Conservation (phyloP, 2,329 filamentous ascomycete species). For the Calonectria hongkongensis region DNA sequence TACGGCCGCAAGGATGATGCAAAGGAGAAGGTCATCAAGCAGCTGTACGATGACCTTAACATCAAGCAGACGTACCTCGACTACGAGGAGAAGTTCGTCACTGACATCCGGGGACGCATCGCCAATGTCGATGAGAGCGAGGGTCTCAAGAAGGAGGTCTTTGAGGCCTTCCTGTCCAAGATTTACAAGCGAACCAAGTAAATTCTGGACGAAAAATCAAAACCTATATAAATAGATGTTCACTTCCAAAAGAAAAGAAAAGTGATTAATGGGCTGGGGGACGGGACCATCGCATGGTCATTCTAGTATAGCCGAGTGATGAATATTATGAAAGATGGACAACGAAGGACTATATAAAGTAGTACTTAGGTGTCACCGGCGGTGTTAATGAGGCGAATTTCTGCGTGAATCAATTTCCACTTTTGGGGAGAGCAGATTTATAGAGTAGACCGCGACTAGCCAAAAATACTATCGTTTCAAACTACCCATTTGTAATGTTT, state of each 20-base stretch:
- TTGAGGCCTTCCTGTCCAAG: conserved; percentile 93
- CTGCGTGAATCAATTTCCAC: not conserved
- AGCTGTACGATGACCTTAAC: conserved; percentile 89
- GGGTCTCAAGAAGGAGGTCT: conserved; percentile 92
- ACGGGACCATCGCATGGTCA: conserved; percentile 12
- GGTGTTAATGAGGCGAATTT: not conserved
- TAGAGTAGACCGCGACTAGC: no score
- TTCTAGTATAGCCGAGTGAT: conserved; percentile 13
- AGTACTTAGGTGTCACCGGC: conserved; percentile 14
- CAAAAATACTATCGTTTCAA: no score
- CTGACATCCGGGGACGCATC: conserved; percentile 86
- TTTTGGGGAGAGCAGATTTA: no score
- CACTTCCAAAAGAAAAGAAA: conserved; percentile 12
- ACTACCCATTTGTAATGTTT: no score
- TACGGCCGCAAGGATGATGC: conserved; percentile 93
- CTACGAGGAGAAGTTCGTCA: conserved; percentile 91
- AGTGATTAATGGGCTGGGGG: conserved; percentile 10
- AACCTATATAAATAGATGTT: conserved; percentile 21
- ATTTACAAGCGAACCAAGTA: conserved; percentile 99
- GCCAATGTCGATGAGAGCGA: conserved; percentile 87
- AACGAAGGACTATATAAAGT: conserved; percentile 17
- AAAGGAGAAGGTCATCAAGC: conserved; percentile 91
- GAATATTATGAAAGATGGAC: conserved; percentile 34
- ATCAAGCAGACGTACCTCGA: conserved; percentile 89
- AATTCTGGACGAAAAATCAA: conserved; percentile 34